Conservation (phyloP, 1,139 yeast species). For the Kluyveromyces sp. region DNA sequence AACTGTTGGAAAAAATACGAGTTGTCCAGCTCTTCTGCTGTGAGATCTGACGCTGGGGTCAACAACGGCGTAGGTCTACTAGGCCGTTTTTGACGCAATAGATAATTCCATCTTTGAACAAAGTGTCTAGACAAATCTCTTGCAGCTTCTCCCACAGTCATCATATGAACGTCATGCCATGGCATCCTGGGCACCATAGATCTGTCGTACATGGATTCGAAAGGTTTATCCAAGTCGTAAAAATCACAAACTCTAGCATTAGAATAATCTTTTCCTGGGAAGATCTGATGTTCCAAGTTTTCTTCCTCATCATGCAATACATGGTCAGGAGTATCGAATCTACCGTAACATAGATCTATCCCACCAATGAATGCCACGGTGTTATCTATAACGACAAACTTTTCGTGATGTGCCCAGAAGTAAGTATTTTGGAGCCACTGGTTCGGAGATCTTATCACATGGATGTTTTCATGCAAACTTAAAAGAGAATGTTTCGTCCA, state of each 20-base stretch:
- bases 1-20: conserved; percentile 42
- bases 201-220: conserved; percentile 89
- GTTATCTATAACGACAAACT: conserved; percentile 78
- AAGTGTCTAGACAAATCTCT: conserved; percentile 90
- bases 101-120: conserved; percentile 95
- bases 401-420: conserved; percentile 99
- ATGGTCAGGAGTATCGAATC: conserved; percentile 96
- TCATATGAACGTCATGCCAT: conserved; percentile 99
- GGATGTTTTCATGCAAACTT: conserved; percentile 78
- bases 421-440: conserved; percentile 88
- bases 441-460: conserved; percentile 90
- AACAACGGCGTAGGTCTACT: conserved; percentile 87
- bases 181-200: conserved; percentile 87
- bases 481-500: conserved; percentile 92
- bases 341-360: conserved; percentile 88
- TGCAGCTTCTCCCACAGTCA: conserved; percentile 92
- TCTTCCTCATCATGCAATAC: conserved; percentile 69
- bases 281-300: conserved; percentile 54
- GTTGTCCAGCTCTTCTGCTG: conserved; percentile 58
- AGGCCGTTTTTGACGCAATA: conserved; percentile 87
- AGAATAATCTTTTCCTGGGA: conserved; percentile 97
- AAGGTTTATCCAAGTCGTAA: conserved; percentile 71
- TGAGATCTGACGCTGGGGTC: conserved; percentile 86
- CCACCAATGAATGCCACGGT: conserved; percentile 92
- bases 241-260: conserved; percentile 93